phyloP scores from a whole-genome alignment of 805 yeast species.

The Candida jianshihensis region DNA sequence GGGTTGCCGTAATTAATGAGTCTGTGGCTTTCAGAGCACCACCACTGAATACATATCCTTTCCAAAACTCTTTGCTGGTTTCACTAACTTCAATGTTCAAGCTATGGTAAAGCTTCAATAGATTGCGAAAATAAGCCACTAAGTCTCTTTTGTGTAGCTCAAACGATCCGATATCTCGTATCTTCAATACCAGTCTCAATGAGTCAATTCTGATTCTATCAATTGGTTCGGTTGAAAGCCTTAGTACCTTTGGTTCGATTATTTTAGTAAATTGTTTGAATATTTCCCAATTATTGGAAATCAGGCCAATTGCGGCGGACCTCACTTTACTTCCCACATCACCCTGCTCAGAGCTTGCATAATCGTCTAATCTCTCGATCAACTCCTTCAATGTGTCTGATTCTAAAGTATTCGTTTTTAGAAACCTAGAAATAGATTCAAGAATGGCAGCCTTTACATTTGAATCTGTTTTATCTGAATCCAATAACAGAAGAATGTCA shows the following conservation, averaged over 20 bases:
- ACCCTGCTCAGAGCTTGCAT: slow-evolving; percentile 74
- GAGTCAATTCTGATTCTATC: slow-evolving; percentile 44
- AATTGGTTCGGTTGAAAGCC: slow-evolving; percentile 60
- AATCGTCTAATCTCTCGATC: slow-evolving; percentile 55
- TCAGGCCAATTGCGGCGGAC: slow-evolving; percentile 36
- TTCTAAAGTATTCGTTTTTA: no score
- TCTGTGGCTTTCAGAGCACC: slow-evolving; percentile 53
- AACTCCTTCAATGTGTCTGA: slow-evolving; percentile 9
- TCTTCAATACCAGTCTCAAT: slow-evolving; percentile 26
- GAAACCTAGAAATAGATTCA: slow-evolving; percentile 11
- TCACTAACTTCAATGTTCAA: slow-evolving; percentile 11
- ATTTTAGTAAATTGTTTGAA: slow-evolving; percentile 7
- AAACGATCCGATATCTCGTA: slow-evolving; percentile 18
- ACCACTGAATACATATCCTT: slow-evolving; percentile 44
- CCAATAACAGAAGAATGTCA: slow-evolving; percentile 9
- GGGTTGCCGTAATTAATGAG: slow-evolving; percentile 34
- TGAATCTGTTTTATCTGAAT: slow-evolving; percentile 20
- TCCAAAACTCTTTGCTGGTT: slow-evolving; percentile 38
- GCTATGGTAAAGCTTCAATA: slow-evolving; percentile 19
- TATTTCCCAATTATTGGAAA: slow-evolving; percentile 23
- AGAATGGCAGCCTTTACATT: slow-evolving; percentile 11
- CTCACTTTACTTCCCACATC: slow-evolving; percentile 86
- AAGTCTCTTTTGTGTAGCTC: slow-evolving; percentile 10
- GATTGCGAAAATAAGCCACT: slow-evolving; percentile 23
- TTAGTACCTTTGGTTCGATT: slow-evolving; percentile 33